Base-by-base conservation (phyloP, 768 basidiomycete genomes). In the Agrocybe praecox region DNA sequence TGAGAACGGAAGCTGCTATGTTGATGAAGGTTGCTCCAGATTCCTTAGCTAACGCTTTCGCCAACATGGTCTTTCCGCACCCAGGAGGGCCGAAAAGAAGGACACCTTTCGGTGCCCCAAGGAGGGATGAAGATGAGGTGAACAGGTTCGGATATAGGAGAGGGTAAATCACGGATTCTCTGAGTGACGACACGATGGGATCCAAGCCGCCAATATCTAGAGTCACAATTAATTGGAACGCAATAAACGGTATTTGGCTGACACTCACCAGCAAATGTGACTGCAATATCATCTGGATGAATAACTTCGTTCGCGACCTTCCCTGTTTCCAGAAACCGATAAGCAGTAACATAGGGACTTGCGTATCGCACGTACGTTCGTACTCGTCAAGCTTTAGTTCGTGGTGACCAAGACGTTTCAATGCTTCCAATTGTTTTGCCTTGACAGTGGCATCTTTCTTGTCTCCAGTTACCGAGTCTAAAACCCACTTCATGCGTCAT, bases 21-120 rank as follows among this genome's bases (percentile, higher is more conserved):
- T 80, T 80, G 71, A 98, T 96, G 69, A 99, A 99, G 0, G 95
- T 96, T 7, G 97, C 97, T 17, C 94, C 92, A 2, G 91, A 94
- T 76, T 99, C 96, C 69, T 96, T 97, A 12, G 97, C 97, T 8
- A 99, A 82, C 1, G 96, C 96, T 69, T 96, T 96, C 1, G 97
- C 97, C n/a, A 99, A 82, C 94, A 99, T 96, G 1, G 97, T 98
- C 78, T 99, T 99, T 22, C 97, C 97, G 62, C 97, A 99, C 6
- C 97, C 96, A 1, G 97, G 97, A 42, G 96, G 97, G 0, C 97
- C 97, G 64, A 92, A 96, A 18, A 99, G 83, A 17, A 98, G 81
- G 9, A 98, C 96, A 12, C 97, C 97, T 69, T 98, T 98, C 0
- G 97, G 97, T 5, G 97, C 93, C 6, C 86, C 84, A 58, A 97